A percentile compares a stretch with the other conserved stretches of the same genome.
Conservation (phyloP, 2,329 filamentous ascomycete genomes). For the Colletotrichum salicis region DNA sequence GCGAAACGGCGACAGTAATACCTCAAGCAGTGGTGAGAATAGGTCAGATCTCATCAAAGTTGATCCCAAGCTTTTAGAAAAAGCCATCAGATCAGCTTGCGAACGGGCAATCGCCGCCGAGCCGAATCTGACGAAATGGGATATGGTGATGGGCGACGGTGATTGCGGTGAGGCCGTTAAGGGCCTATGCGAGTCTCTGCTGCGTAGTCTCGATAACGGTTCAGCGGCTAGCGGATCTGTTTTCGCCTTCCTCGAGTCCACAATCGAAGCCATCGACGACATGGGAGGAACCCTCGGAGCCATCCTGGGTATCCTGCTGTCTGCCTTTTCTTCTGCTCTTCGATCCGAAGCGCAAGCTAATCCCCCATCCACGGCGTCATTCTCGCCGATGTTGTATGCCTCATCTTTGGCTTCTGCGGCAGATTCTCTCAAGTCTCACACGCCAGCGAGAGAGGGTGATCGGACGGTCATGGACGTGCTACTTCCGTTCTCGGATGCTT, state of each 20-base stretch:
- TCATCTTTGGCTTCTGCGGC: constrained; percentile 38
- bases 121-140: constrained; percentile 45
- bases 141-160: constrained; percentile 49
- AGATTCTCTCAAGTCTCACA: constrained; percentile 41
- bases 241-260: constrained; percentile 42
- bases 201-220: constrained; percentile 43
- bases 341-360: constrained; percentile 5
- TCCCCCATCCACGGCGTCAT: neutral
- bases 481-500: constrained; percentile 37
- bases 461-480: constrained; percentile 40
- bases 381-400: constrained; percentile 36
- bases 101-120: constrained; percentile 48
- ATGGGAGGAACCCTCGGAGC: constrained; percentile 51
- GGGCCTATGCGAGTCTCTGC: constrained; percentile 41
- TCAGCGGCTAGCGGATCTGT: constrained; percentile 44
- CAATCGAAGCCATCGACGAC: constrained; percentile 46
- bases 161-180: constrained; percentile 45
- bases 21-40: neutral
- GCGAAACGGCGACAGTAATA: neutral
- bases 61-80: constrained; percentile 42
- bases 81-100: constrained; percentile 42
- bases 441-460: constrained; percentile 42
- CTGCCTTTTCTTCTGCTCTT: constrained; percentile 38
- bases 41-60: constrained; percentile 35
- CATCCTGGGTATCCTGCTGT: constrained; percentile 45